Evolutionary conservation across 192 early-diverging fungal genomes (phyloP), one percentile per base, ranked within the genome.

Genomic region (Thoreauomyces humboldtii): DNA sequence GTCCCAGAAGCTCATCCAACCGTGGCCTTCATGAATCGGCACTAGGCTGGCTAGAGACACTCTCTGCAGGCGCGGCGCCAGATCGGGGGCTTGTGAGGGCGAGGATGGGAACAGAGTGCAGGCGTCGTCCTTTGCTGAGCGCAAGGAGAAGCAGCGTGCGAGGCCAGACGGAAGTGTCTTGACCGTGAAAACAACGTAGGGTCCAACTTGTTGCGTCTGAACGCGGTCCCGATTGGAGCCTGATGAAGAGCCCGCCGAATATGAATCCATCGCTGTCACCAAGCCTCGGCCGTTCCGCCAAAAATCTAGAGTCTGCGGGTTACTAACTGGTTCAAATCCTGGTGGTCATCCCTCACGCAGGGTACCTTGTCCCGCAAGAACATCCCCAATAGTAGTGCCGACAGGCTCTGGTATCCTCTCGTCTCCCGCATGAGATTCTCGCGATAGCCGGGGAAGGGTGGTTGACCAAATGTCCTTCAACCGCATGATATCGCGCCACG

Each of bases 1-100:
- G 36, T 59, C 43, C 56, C 65, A 67, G 33, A 67, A 51, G 29
- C 56, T 59, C 11, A 67, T 50, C 45, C 28, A 58, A 3, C 65
- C 65, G 4, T 35, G 37, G 3, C 65, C 56, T 59, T 59, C 65
- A 25, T 67, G 43, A 17, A 59, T 25, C 1, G 65, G 65, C 11
- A 67, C 35, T 6, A 48, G 17, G 7, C 34, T 37, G 19, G 56
- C 32, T 11, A 21, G 54, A 47, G 21, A 12, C 19, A 35, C 43
- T 5, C 56, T 55, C 31, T 59, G 57, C 17, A 60, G 42, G 4
- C 45, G 65, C 33, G 56, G 57, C 22, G 41, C n/a, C n/a, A n/a
- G n/a, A n/a, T n/a, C n/a, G 14, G 9, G 7, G 4, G 44, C 2
- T 14, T 17, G 5, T 17, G 44, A 7, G n/a, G 2, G n/a, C n/a